A percentile compares a stretch with the other conserved stretches of the same genome.
Evolutionary conservation across 2,329 filamentous ascomycete genomes (phyloP).

Genomic region (Mollisiaceae sp.): DNA sequence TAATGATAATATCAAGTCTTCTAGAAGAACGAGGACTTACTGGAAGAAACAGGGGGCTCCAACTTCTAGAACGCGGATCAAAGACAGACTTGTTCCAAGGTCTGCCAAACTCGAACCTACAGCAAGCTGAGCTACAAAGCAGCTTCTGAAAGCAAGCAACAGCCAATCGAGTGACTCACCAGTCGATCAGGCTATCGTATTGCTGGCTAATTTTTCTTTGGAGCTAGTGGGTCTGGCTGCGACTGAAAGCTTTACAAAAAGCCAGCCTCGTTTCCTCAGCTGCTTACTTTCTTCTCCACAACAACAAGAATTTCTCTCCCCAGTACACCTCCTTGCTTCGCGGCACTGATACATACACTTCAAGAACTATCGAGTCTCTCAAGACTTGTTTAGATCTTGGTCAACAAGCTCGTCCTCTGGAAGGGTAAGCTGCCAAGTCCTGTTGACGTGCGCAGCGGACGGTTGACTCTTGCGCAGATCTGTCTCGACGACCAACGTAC

Average conservation of each 20-base stretch:
- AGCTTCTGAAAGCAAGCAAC: neutral
- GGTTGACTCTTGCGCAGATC: neutral
- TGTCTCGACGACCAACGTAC: neutral
- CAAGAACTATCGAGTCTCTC: neutral
- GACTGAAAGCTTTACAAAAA: neutral
- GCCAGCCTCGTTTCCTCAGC: neutral
- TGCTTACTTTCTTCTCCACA: neutral
- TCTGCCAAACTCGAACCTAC: neutral
- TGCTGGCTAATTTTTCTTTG: neutral
- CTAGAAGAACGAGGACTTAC: neutral
- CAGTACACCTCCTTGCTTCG: neutral
- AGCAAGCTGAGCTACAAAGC: neutral
- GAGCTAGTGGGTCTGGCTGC: neutral
- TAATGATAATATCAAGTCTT: no score
- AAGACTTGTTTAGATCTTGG: neutral
- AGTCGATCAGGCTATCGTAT: neutral
- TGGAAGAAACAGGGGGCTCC: neutral
- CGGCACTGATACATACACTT: neutral
- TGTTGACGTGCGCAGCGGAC: neutral
- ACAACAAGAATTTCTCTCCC: neutral
- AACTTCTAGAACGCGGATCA: no score
- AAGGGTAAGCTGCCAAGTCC: neutral
- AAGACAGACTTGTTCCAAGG: neutral
- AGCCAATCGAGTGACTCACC: neutral
- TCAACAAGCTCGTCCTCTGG: neutral